These are phyloP conservation scores for Scutellaria barbata DNA, from an alignment of 257 asterid genomes.

Conservation along the genomic window DNA sequence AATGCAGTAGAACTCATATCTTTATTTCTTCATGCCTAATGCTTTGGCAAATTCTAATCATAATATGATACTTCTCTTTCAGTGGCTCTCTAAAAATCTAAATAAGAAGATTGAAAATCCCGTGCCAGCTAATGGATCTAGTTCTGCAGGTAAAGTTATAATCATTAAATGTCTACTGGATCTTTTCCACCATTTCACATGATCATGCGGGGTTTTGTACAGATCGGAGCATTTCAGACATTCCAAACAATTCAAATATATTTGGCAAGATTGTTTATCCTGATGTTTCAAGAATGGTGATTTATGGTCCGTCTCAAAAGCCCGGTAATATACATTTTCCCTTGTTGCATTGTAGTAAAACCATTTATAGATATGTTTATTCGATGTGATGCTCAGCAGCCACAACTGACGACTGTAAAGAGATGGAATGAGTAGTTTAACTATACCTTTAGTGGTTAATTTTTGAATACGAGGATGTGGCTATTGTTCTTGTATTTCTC, in stretches of 20 bases:
- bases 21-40: conserved; percentile 4
- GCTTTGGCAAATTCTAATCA: neutral
- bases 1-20: conserved; percentile 16
- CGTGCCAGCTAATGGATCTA: conserved; percentile 59
- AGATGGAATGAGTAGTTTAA: neutral
- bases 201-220: conserved; percentile 28
- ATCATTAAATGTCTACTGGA: conserved; percentile 9
- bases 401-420: neutral
- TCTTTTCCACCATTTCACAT: conserved; percentile 15
- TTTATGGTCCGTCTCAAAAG: conserved; percentile 65
- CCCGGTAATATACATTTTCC: conserved; percentile 53
- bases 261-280: conserved; percentile 77
- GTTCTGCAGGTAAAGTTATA: conserved; percentile 52
- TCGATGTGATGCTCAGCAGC: conserved; percentile 12
- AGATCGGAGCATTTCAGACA: conserved; percentile 63
- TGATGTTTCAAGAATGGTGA: conserved; percentile 76
- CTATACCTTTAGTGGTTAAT: neutral
- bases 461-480: neutral
- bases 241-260: conserved; percentile 47
- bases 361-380: conserved; percentile 17
- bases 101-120: conserved; percentile 69
- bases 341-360: conserved; percentile 16
- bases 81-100: conserved; percentile 82
- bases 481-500: neutral
- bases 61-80: conserved; percentile 24